phyloP scores from a whole-genome alignment of 371 early-diverging fungal species.

The Actinomortierella ambigua region DNA sequence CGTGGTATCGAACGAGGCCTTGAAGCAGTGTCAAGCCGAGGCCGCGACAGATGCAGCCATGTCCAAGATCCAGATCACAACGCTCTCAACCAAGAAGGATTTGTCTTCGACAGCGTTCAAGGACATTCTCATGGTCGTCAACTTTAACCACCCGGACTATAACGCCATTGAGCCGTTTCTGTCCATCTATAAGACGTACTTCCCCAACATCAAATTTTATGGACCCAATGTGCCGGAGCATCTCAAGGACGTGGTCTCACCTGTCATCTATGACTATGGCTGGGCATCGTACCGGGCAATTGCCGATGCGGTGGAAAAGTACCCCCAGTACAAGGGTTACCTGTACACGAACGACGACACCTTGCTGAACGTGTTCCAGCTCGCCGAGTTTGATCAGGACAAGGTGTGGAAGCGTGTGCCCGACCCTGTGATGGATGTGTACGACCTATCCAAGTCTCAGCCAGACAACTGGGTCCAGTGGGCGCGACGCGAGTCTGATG shows the following conservation, averaged over 20 bases:
- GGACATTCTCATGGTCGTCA: slow-evolving; percentile 7
- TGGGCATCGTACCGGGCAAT: not conserved
- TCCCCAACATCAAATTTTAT: slow-evolving; percentile 4
- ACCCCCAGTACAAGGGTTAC: slow-evolving; percentile 12
- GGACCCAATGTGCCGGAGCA: not conserved
- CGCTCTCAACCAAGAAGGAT: not conserved
- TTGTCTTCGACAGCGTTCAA: not conserved
- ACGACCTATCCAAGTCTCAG: slow-evolving; percentile 5
- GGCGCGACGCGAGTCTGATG: not conserved
- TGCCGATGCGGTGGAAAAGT: slow-evolving; percentile 5
- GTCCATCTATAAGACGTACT: slow-evolving; percentile 6
- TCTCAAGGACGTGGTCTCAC: not conserved
- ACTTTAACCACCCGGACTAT: slow-evolving; percentile 7
- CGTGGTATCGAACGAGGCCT: slow-evolving; percentile 3
- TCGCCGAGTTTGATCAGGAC: slow-evolving; percentile 8
- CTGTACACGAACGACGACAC: slow-evolving; percentile 13
- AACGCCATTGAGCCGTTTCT: slow-evolving; percentile 6
- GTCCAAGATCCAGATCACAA: slow-evolving; percentile 12
- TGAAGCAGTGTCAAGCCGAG: slow-evolving; percentile 4
- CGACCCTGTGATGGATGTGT: not conserved
- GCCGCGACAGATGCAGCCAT: too few species aligned
- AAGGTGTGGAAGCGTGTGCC: slow-evolving; percentile 13
- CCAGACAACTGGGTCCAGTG: not conserved
- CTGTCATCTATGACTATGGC: not conserved
- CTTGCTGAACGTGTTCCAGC: slow-evolving; percentile 9